A percentile compares a stretch with the other conserved stretches of the same genome.
phyloP scores from a whole-genome alignment of 805 yeast species.

The Brettanomyces custersianus region DNA sequence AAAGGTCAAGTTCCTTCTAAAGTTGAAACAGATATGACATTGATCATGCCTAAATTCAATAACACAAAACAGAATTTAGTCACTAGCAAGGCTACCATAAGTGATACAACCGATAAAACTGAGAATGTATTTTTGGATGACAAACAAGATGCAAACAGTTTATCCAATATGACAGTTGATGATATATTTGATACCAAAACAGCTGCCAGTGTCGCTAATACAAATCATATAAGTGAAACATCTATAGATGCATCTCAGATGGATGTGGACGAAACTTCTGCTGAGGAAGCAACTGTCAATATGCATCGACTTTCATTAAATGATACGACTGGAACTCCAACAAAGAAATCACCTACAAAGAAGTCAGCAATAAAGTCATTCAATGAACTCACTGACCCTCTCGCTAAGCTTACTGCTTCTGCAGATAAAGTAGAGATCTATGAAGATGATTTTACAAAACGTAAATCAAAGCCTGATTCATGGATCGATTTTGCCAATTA shows the following conservation, averaged over 20 bases:
- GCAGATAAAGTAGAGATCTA: slow-evolving; percentile 13
- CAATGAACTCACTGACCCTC: no score
- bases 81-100: not conserved
- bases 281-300: slow-evolving; percentile 2
- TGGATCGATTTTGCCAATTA: slow-evolving; percentile 2
- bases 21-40: slow-evolving; percentile 28
- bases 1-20: slow-evolving; percentile 3
- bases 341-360: no score
- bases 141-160: slow-evolving; percentile 3
- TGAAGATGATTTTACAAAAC: slow-evolving; percentile 11
- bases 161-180: slow-evolving; percentile 13
- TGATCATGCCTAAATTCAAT: slow-evolving; percentile 24
- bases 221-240: not conserved
- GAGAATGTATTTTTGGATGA: not conserved
- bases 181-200: slow-evolving; percentile 13
- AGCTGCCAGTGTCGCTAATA: not conserved
- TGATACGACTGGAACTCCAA: no score
- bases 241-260: not conserved
- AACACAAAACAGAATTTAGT: not conserved
- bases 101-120: not conserved
- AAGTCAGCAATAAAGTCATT: slow-evolving; percentile 2
- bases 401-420: slow-evolving; percentile 12
- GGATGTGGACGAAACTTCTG: slow-evolving; percentile 5
- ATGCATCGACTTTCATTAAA: not conserved
- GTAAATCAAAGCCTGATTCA: slow-evolving; percentile 15